These are phyloP conservation scores for Blastomyces emzantsi DNA, from an alignment of 2,329 filamentous ascomycete genomes.

Conservation along the genomic window DNA sequence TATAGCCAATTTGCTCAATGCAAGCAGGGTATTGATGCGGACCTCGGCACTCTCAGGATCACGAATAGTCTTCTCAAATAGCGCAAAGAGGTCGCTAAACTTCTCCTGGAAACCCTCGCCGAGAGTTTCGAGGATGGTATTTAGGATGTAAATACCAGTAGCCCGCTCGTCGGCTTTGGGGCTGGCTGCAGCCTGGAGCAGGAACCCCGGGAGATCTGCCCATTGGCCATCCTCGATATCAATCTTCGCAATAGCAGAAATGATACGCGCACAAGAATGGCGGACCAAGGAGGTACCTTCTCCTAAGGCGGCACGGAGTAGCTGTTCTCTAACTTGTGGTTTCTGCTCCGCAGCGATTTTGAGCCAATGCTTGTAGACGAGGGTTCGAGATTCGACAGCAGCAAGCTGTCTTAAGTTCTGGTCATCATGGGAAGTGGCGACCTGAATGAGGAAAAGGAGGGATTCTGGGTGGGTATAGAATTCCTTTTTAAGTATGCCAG, in stretches of 20 bases:
- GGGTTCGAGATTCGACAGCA: slow-evolving; percentile 76
- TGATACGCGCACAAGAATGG: slow-evolving; percentile 78
- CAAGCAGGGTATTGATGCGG: slow-evolving; percentile 86
- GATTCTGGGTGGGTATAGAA: slow-evolving; percentile 83
- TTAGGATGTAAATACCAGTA: slow-evolving; percentile 87
- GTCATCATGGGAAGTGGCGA: slow-evolving; percentile 68
- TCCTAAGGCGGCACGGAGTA: slow-evolving; percentile 73
- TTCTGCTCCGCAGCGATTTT: slow-evolving; percentile 66
- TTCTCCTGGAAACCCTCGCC: slow-evolving; percentile 77
- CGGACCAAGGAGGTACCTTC: slow-evolving; percentile 69
- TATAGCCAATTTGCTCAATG: slow-evolving; percentile 78
- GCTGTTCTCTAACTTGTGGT: slow-evolving; percentile 65
- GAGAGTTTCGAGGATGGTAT: slow-evolving; percentile 79
- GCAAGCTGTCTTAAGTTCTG: slow-evolving; percentile 75
- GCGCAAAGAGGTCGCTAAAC: slow-evolving; percentile 65
- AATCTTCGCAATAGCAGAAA: slow-evolving; percentile 74
- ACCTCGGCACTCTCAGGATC: slow-evolving; percentile 89
- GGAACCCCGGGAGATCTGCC: slow-evolving; percentile 67
- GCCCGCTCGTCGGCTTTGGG: slow-evolving; percentile 70
- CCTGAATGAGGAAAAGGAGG: slow-evolving; percentile 76
- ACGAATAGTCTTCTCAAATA: slow-evolving; percentile 80
- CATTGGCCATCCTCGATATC: slow-evolving; percentile 84
- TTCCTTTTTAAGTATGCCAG: slow-evolving; percentile 80
- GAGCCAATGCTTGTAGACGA: slow-evolving; percentile 80
- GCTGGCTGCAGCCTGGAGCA: slow-evolving; percentile 71